phyloP scores from a whole-genome alignment of 2,329 filamentous ascomycete genomes.

The Pseudovirgaria hyperparasitica region DNA sequence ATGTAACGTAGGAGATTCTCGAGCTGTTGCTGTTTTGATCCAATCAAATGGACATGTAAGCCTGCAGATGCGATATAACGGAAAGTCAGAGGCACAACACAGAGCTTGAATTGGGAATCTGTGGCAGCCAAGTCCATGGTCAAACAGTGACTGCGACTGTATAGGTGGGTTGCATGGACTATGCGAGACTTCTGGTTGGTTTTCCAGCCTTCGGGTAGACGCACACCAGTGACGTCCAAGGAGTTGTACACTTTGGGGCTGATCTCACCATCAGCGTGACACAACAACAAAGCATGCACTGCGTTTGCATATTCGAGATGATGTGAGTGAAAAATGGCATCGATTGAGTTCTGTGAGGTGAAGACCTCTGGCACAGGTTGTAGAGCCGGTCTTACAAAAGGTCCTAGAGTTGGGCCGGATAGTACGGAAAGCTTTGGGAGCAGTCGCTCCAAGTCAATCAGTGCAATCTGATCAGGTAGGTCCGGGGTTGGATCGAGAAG shows the following conservation, averaged over 20 bases:
- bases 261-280: slow-evolving; percentile 56
- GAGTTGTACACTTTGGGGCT: slow-evolving; percentile 79
- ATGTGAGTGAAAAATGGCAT: slow-evolving; percentile 25
- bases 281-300: slow-evolving; percentile 69
- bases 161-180: slow-evolving; percentile 57
- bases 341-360: slow-evolving; percentile 25
- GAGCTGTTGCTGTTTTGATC: slow-evolving; percentile 75
- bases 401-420: slow-evolving; percentile 19
- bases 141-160: slow-evolving; percentile 64
- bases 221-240: slow-evolving; percentile 61
- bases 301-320: slow-evolving; percentile 54
- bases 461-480: slow-evolving; percentile 25
- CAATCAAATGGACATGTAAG: slow-evolving; percentile 69
- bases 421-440: slow-evolving; percentile 26
- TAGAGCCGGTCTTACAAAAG: slow-evolving; percentile 15
- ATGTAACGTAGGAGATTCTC: slow-evolving; percentile 82
- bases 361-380: slow-evolving; percentile 23
- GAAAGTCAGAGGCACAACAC: slow-evolving; percentile 59
- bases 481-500: slow-evolving; percentile 22
- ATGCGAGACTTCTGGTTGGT: slow-evolving; percentile 37
- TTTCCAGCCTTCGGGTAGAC: slow-evolving; percentile 30
- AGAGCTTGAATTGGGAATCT: slow-evolving; percentile 26
- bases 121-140: slow-evolving; percentile 37
- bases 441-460: slow-evolving; percentile 26
- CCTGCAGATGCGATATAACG: slow-evolving; percentile 68